Conservation (phyloP, 2,329 filamentous ascomycete genomes). For the Alternaria ethzedia region DNA sequence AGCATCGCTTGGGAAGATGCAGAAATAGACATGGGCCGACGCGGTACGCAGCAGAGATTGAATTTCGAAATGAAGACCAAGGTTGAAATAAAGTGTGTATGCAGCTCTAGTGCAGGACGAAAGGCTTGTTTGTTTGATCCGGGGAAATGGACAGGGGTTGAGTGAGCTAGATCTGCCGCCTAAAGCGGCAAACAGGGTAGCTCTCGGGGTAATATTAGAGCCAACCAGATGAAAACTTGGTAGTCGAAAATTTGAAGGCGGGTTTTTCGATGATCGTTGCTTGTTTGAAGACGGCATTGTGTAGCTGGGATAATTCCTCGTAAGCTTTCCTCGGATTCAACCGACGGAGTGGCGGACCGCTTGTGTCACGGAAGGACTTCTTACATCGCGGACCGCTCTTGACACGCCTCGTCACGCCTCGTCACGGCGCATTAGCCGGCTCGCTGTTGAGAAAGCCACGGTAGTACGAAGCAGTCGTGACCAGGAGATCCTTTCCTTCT, state of each 20-base stretch:
- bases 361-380: conserved; percentile 8
- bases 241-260: conserved; percentile 16
- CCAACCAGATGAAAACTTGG: conserved; percentile 9
- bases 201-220: conserved; percentile 3
- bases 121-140: conserved; percentile 24
- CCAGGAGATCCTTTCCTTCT: neutral
- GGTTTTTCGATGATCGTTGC: conserved; percentile 31
- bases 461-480: neutral
- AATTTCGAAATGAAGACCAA: conserved; percentile 32
- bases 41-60: conserved; percentile 17
- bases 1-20: conserved; percentile 12
- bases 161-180: conserved; percentile 18
- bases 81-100: conserved; percentile 41
- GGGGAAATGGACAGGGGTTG: conserved; percentile 18
- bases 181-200: conserved; percentile 24
- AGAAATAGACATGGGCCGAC: conserved; percentile 12
- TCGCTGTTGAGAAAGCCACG: neutral
- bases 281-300: conserved; percentile 27
- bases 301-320: conserved; percentile 19
- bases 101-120: conserved; percentile 30
- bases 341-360: conserved; percentile 44
- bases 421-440: conserved; percentile 19
- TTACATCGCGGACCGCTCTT: neutral
- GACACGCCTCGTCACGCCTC: conserved; percentile 7
- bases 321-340: conserved; percentile 22